Base-by-base conservation (phyloP, 1,139 yeast genomes). In the Candida tunisiensis region DNA sequence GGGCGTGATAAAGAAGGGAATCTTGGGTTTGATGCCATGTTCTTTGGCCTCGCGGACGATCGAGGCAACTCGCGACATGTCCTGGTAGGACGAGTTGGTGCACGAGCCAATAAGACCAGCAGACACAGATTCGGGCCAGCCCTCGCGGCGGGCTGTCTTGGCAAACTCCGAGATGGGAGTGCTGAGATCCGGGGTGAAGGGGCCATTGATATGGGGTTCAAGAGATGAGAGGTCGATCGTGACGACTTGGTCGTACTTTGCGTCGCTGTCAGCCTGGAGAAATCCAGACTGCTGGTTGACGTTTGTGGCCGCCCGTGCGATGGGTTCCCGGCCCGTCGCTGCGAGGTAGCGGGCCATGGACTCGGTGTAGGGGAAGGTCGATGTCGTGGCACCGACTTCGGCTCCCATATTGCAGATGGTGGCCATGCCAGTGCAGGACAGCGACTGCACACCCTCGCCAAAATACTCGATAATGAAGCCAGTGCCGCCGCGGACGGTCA, bases 401-500 rank as follows among this genome's bases (percentile, higher is more conserved):
- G 98, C 98, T 48, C 98, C 98, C 98, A 88, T 88, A 56, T 88
- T 88, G 65, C 96, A 85, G 45, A 88, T 85, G 32, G 98, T 88
- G 29, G 93, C 98, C 98, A 88, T 88, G 59, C 98, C 98, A 12
- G 98, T 88, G 58, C 94, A 82, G 18, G 92, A 75, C 36, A 88
- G 65, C 20, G 74, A 56, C 37, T 70, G 56, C 13, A 85, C 94
- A 54, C 98, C 98, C 34, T 74, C 83, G 36, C 98, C 98, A 44
- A 80, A 82, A 58, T 88, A 88, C 56, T 88, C 98, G 28, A 88
- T 83, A 42, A 88, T 82, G 55, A 58, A 78, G 30, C 96, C 96
- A 27, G 98, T 88, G 51, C 98, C 98, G 47, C 98, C 98, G 60
- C 92, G 73, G 28, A 88, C 98, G 17, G 96, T 83, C 35, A 80